phyloP scores from a whole-genome alignment of 2,329 filamentous ascomycete genomes.

The Alternaria tenuissima region DNA sequence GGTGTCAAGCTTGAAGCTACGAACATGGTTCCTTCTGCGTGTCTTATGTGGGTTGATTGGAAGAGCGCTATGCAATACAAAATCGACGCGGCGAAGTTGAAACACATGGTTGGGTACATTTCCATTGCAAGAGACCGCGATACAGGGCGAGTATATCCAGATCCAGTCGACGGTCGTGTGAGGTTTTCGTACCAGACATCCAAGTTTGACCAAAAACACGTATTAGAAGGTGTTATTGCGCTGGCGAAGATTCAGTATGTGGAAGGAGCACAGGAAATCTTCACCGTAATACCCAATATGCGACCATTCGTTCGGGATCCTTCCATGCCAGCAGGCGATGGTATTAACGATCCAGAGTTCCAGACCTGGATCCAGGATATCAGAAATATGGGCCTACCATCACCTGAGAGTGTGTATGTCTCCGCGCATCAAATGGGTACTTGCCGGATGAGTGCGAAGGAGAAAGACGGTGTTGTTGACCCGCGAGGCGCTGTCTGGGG shows the following conservation, averaged over 20 bases:
- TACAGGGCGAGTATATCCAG: conserved; percentile 75
- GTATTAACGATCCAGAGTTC: conserved; percentile 68
- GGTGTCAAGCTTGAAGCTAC: conserved; percentile 82
- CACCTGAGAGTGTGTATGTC: conserved; percentile 63
- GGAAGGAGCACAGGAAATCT: conserved; percentile 81
- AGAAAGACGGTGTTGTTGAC: conserved; percentile 56
- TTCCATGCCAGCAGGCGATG: conserved; percentile 35
- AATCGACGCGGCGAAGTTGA: conserved; percentile 71
- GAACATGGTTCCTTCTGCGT: conserved; percentile 75
- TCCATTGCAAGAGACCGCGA: conserved; percentile 78
- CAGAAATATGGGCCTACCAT: conserved; percentile 59
- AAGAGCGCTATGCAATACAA: conserved; percentile 75
- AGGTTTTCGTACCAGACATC: conserved; percentile 76
- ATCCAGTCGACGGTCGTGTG: conserved; percentile 70
- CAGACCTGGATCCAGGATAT: conserved; percentile 66
- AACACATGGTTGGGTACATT: conserved; percentile 76
- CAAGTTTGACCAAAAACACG: conserved; percentile 74
- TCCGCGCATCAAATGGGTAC: conserved; percentile 86
- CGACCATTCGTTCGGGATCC: conserved; percentile 67
- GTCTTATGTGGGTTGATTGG: conserved; percentile 72
- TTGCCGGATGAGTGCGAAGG: conserved; percentile 71
- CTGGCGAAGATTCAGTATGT: conserved; percentile 80
- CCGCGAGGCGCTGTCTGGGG: conserved; percentile 66
- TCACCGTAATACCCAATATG: conserved; percentile 68
- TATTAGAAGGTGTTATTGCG: conserved; percentile 75